Conservation (phyloP, 1,139 yeast species). For the Pichia sp. region DNA sequence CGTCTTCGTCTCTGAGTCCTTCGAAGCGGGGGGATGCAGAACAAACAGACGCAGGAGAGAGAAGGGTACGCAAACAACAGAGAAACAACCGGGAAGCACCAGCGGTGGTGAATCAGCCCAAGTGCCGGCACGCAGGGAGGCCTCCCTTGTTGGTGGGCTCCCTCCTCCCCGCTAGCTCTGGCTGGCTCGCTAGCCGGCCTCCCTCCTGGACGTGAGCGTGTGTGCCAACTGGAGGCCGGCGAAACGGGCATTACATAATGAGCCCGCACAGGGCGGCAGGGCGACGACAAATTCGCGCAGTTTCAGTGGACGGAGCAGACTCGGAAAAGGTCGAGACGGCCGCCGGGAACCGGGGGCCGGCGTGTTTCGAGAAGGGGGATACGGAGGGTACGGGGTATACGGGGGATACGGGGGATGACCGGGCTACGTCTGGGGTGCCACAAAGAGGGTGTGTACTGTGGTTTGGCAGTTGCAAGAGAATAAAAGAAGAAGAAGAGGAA, state of each 20-base stretch:
- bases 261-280: background rate
- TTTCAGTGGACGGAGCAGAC: slow-evolving; percentile 17
- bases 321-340: slow-evolving; percentile 15
- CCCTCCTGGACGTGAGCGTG: background rate
- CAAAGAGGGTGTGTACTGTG: background rate
- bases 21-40: background rate
- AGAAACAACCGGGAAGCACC: background rate
- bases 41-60: background rate
- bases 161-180: background rate
- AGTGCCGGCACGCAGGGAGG: background rate
- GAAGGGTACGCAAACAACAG: background rate
- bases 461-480: background rate
- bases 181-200: too few relatives aligned
- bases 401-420: background rate
- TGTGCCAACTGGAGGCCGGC: background rate
- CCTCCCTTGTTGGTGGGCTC: background rate
- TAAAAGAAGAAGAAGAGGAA: too few relatives aligned
- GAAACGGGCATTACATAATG: background rate
- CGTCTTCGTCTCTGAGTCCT: background rate
- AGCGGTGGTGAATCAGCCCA: background rate
- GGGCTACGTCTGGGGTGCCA: background rate
- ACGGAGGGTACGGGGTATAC: too few relatives aligned
- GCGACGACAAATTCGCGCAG: slow-evolving; percentile 8
- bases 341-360: background rate
- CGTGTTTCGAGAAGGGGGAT: background rate